Base-by-base conservation (phyloP, 495 filamentous ascomycete genomes). In the Poronia punctata region DNA sequence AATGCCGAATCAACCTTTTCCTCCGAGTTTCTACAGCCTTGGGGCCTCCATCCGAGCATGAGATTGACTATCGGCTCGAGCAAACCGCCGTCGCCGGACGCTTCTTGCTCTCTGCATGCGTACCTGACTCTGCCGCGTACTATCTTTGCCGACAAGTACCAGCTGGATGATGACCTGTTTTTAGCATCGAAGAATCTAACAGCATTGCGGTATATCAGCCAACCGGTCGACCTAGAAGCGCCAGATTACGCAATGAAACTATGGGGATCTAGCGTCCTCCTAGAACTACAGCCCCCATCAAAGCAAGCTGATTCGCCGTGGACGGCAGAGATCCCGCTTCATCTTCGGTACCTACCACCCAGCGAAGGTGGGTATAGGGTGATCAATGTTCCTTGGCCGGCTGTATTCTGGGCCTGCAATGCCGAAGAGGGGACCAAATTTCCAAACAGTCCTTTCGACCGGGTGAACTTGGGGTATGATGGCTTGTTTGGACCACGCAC, bases 321-420 rank as follows among this genome's bases (percentile, higher is more conserved):
- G 82, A 86, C 79, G 25, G 79, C 77, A 26, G 79, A 83, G 29
- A 74, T 98, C 24, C 93, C 92, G 0, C 71, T 94, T 8, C 93
- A 98, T 52, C 71, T 95, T 2, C 83, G 90, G 19, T 97, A 97
- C 50, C 68, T 92, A n/a, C 58, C 55, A 6, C 78, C 82, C 1
- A 61, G 66, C 0, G 60, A 65, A 29, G 65, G 70, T 4, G 78
- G 78, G 2, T 71, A 78, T 37, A 46, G 52, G 0, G 44, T 46
- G 9, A 51, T 78, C 3, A 46, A 74, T 14, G 62, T 95, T 0
- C 82, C 86, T 0, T 74, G 75, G 47, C 93, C 88, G 3, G 74
- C 80, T 2, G 74, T 96, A 2, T 97, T 98, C 68, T 97, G 90
- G 90, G 92, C 88, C 1, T 98, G 92, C 56, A 69, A 72, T 2